phyloP scores from a whole-genome alignment of 164 flowering plant genomes.

The Liquidambar formosana region DNA sequence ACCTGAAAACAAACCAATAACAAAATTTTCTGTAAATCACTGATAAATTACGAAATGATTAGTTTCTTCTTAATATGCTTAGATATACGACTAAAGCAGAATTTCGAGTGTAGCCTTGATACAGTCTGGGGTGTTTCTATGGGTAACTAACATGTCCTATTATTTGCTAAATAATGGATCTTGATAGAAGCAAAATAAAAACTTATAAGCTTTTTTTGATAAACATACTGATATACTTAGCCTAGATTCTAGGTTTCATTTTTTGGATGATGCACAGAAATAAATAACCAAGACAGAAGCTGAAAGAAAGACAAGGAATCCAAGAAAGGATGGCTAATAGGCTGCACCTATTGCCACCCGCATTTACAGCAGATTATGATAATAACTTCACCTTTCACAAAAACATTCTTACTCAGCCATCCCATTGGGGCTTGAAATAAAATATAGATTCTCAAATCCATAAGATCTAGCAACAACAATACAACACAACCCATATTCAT shows the following conservation, averaged over 20 bases:
- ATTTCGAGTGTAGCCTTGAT: background rate
- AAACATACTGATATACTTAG: no score
- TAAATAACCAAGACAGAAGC: no score
- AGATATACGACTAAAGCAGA: background rate
- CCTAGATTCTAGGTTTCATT: background rate
- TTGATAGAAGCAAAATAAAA: background rate
- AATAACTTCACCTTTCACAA: background rate
- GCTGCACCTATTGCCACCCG: background rate
- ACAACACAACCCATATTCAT: background rate
- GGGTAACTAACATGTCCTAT: background rate
- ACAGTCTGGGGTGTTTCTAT: background rate
- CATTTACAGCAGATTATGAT: background rate
- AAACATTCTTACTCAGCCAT: background rate
- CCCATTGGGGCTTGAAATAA: background rate
- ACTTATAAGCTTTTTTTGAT: no score
- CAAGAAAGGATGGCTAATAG: background rate
- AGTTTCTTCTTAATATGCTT: background rate
- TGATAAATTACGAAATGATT: background rate
- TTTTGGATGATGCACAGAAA: background rate
- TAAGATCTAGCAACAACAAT: background rate
- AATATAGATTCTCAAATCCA: background rate
- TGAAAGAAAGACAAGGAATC: background rate
- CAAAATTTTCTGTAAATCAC: background rate
- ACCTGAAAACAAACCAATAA: constrained; percentile 38
- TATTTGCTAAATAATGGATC: background rate